Evolutionary conservation across 78 protist genomes (phyloP).

Genomic region (Dictyostelium discoideum): DNA sequence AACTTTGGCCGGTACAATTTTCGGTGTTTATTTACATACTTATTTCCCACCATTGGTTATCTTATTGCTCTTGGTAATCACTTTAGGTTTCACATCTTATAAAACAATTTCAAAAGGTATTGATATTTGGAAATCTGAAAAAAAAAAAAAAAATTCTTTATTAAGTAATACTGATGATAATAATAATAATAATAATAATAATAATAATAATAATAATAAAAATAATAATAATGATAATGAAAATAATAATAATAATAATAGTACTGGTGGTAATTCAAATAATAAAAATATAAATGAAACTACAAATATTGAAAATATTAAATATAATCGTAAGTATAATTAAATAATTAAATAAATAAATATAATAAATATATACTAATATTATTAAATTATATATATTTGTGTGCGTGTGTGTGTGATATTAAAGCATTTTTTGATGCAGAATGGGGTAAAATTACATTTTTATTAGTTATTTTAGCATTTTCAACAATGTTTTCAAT

Average conservation of each 20-base stretch:
- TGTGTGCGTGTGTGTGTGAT: no score
- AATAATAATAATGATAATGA: background rate
- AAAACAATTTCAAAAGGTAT: slow-evolving; percentile 64
- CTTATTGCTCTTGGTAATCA: slow-evolving; percentile 41
- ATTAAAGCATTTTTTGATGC: slow-evolving; percentile 47
- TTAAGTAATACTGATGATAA: background rate
- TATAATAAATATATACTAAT: no score
- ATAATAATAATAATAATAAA: background rate
- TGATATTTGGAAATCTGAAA: slow-evolving; percentile 19
- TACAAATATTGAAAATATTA: background rate
- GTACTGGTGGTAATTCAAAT: background rate
- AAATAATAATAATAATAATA: background rate
- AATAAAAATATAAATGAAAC: background rate
- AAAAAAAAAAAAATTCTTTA: background rate
- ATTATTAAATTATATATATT: no score
- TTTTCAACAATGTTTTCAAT: slow-evolving; percentile 64
- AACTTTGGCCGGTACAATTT: slow-evolving; percentile 64
- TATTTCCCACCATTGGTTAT: slow-evolving; percentile 55
- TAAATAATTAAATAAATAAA: no score
- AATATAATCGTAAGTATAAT: slow-evolving; percentile 4
- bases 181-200: background rate
- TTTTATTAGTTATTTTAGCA: slow-evolving; percentile 12
- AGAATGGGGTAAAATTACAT: slow-evolving; percentile 43
- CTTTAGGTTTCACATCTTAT: slow-evolving; percentile 18
- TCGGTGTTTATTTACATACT: slow-evolving; percentile 68